Base-by-base conservation (phyloP, 2,329 filamentous ascomycete genomes). In the Cordyceps cicadae region DNA sequence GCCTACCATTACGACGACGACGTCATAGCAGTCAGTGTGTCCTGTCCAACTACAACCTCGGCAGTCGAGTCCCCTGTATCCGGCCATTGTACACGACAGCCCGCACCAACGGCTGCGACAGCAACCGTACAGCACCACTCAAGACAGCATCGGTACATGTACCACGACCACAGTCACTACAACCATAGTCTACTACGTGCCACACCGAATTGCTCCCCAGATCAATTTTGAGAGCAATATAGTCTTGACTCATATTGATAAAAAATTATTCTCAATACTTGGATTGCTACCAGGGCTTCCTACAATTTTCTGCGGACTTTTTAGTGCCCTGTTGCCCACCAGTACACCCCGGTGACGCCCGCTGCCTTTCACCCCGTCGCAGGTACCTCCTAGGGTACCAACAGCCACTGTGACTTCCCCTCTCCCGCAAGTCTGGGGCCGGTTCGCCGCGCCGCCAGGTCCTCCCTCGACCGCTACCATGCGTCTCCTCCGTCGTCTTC, bases 401-500 rank as follows among this genome's bases (percentile, higher is more conserved):
- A 26, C 51, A 37, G 21, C 52, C 43, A 46, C 52, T 41, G 52
- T 54, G 52, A 54, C 52, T 54, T 54, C 37, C 19, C 50, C 49
- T 19, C 50, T 34, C 21, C 57, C 37, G 41, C 49, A 45, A 48
- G n/a, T 45, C 57, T 46, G 50, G 57, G 49, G 57, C 54, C 54
- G 54, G 34, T 57, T 57, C 54, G 54, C 41, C 54, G 41, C 54
- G 54, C 54, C 56, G 56, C 56, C 56, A 49, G 24, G 32, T 53
- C n/a, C 49, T 24, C 45, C 45, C n/a, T 54, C 57, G 29, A 46
- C 57, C 57, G 57, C 50, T n/a, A 29, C 41, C 50, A 59, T 59
- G 57, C 57, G 57, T 51, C 57, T 59, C 39, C 57, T 59, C 50
- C 57, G 57, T 53, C 57, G 57, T 53, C 57, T 59, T 59, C 57